Percentiles rank a stretch among this genome's conserved stretches.
These are phyloP conservation scores for Desmodesmus armatus DNA, from an alignment of 139 green algal species.

Conservation along the genomic window DNA sequence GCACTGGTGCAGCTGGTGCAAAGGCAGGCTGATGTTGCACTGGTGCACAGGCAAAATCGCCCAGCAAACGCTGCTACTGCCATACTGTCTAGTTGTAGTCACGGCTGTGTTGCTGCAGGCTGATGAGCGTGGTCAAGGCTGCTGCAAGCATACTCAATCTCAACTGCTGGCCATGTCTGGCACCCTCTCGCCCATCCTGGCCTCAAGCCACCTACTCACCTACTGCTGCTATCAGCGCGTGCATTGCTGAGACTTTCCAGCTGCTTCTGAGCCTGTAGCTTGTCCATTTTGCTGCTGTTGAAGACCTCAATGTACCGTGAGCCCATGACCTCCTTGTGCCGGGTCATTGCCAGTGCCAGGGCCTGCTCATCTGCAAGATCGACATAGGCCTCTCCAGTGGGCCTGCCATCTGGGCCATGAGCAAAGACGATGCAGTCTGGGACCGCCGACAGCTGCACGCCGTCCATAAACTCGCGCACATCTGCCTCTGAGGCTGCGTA, in stretches of 20 bases:
- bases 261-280: constrained; percentile 62
- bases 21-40: too few species aligned
- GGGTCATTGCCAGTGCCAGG: constrained; percentile 68
- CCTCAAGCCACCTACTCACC: too few species aligned
- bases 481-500: constrained; percentile 80
- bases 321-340: constrained; percentile 79
- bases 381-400: constrained; percentile 90
- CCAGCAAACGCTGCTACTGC: too few species aligned
- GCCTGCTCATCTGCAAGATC: constrained; percentile 73
- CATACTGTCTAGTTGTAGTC: too few species aligned
- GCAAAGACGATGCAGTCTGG: constrained; percentile 82
- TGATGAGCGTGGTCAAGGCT: not conserved
- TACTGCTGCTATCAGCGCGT: too few species aligned
- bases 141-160: not conserved
- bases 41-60: too few species aligned
- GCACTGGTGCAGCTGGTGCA: too few species aligned
- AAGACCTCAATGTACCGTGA: constrained; percentile 87
- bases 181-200: too few species aligned
- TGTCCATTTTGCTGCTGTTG: constrained; percentile 72
- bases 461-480: constrained; percentile 74
- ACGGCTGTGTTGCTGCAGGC: too few species aligned
- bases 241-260: constrained; percentile 10
- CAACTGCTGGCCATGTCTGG: too few species aligned
- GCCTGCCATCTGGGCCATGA: constrained; percentile 69
- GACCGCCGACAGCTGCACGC: constrained; percentile 65